Evolutionary conservation across 331 rosid species (phyloP).

Genomic region (Malus hybrid): DNA sequence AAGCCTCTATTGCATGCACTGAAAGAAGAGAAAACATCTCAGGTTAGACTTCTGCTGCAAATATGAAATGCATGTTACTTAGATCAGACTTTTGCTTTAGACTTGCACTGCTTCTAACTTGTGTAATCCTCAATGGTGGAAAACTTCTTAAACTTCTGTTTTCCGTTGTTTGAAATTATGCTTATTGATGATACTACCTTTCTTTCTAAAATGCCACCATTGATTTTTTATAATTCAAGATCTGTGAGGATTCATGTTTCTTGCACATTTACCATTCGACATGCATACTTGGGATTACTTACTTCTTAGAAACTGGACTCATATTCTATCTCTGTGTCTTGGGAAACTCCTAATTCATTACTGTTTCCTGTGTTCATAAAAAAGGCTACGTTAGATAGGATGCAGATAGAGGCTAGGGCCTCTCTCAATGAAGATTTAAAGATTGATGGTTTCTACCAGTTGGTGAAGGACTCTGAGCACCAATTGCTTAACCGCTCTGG

Average conservation of each 20-base stretch:
- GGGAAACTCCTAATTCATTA: neutral
- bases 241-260: neutral
- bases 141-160: neutral
- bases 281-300: neutral
- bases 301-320: neutral
- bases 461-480: slow-evolving; percentile 26
- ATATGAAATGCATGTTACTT: neutral
- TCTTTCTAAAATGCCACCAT: neutral
- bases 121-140: neutral
- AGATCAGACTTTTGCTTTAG: neutral
- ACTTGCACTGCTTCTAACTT: neutral
- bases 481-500: slow-evolving; percentile 31
- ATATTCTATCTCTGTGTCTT: neutral
- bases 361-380: slow-evolving; percentile 1
- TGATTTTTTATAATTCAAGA: neutral
- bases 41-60: slow-evolving; percentile 37
- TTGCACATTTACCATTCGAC: neutral
- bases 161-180: neutral
- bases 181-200: neutral
- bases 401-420: slow-evolving; percentile 18
- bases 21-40: slow-evolving; percentile 49
- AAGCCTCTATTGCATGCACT: slow-evolving; percentile 39
- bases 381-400: slow-evolving; percentile 29
- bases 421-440: slow-evolving; percentile 25
- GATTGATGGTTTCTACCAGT: slow-evolving; percentile 11